Conservation (phyloP, 2,329 filamentous ascomycete genomes). For the Apiospora pterosperma region DNA sequence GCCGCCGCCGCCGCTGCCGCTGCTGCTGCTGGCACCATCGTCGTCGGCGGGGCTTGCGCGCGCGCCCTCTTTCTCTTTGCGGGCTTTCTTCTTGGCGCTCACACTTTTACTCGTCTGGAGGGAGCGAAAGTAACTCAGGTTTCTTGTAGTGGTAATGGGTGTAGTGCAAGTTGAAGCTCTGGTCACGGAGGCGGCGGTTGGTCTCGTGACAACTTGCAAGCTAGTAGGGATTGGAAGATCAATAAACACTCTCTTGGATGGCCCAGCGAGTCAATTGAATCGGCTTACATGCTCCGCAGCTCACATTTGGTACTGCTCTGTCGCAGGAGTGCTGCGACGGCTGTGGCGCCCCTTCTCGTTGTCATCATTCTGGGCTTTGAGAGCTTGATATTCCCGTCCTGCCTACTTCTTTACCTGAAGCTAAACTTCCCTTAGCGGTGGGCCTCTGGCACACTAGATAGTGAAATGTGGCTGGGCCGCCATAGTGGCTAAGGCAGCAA, state of each 20-base stretch:
- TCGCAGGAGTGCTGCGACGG: background rate
- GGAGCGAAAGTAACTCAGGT: background rate
- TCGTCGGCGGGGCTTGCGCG: background rate
- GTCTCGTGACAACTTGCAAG: constrained; percentile 5
- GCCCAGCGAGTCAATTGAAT: constrained; percentile 3
- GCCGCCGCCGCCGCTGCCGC: background rate
- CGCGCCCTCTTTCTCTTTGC: background rate
- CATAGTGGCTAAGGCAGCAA: too few relatives aligned
- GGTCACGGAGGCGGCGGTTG: background rate
- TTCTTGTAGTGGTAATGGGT: background rate
- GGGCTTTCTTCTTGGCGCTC: constrained; percentile 3
- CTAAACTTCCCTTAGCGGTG: too few relatives aligned
- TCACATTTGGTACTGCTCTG: background rate
- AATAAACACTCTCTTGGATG: background rate
- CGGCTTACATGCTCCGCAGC: constrained; percentile 5
- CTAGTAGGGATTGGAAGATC: constrained; percentile 4
- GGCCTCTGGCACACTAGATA: too few relatives aligned
- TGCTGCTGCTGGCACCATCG: background rate
- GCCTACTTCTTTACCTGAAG: background rate
- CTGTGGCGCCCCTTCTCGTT: background rate
- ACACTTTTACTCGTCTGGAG: constrained; percentile 9
- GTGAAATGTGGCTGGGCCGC: background rate
- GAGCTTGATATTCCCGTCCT: background rate
- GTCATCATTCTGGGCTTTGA: background rate
- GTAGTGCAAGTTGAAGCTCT: background rate